These are phyloP conservation scores for Ruellia speciosa DNA, from an alignment of 305 asterid genomes.

Conservation along the genomic window DNA sequence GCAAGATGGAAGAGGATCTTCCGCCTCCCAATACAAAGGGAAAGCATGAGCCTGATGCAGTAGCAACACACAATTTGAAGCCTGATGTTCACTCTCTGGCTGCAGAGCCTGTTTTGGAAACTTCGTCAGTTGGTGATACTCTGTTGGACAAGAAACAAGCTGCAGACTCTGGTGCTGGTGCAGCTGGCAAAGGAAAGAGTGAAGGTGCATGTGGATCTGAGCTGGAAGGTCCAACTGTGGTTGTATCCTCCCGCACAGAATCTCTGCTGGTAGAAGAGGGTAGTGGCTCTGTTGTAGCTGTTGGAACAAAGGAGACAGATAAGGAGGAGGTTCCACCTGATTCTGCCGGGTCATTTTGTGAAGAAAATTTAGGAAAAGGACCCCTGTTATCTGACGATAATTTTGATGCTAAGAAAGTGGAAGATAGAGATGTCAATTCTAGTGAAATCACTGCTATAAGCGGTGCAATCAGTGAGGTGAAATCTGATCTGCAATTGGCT, in stretches of 20 bases:
- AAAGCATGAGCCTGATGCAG: conserved; percentile 29
- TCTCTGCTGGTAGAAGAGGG: conserved; percentile 28
- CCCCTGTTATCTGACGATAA: conserved; percentile 21
- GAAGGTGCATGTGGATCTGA: conserved; percentile 26
- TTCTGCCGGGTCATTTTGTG: conserved; percentile 27
- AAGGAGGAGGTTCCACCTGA: conserved; percentile 19
- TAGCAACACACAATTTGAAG: conserved; percentile 25
- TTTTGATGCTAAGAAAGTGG: conserved; percentile 26
- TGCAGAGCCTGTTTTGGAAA: conserved; percentile 27
- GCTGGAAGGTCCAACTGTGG: conserved; percentile 21
- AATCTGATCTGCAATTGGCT: conserved; percentile 24
- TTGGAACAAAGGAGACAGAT: conserved; percentile 26
- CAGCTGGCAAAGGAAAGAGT: conserved; percentile 22
- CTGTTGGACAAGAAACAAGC: conserved; percentile 29
- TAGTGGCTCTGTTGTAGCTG: conserved; percentile 22
- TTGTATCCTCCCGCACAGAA: conserved; percentile 28
- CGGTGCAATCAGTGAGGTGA: conserved; percentile 26
- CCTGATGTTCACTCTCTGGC: conserved; percentile 36
- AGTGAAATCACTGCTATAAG: conserved; percentile 25
- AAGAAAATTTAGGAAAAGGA: conserved; percentile 29
- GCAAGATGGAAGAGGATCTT: conserved; percentile 37
- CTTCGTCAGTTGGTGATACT: conserved; percentile 25
- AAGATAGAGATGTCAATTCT: conserved; percentile 25
- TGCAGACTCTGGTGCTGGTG: conserved; percentile 32
- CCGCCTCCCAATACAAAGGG: conserved; percentile 27